These are phyloP conservation scores for Serendipita sp. DNA, from an alignment of 768 basidiomycete species.

Conservation along the genomic window DNA sequence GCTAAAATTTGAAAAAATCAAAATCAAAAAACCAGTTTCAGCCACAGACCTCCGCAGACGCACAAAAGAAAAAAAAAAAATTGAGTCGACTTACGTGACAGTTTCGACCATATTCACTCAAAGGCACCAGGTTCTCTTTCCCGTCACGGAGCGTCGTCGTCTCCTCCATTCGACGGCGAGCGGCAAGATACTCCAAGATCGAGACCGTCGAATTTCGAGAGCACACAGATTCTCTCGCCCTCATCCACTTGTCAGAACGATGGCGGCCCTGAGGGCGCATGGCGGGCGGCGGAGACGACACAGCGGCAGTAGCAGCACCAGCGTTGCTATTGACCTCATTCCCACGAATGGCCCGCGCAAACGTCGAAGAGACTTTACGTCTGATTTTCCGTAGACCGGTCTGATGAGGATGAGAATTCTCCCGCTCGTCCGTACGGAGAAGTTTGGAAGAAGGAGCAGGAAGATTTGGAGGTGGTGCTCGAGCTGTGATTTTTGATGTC, in stretches of 20 bases:
- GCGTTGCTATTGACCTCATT: neutral
- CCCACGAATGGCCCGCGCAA: neutral
- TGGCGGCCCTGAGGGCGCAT: neutral
- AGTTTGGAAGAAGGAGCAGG: neutral
- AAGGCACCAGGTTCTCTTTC: neutral
- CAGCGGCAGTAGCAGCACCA: neutral
- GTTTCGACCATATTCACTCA: slow-evolving; percentile 3
- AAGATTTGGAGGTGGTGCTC: too few species aligned
- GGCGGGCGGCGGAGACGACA: neutral
- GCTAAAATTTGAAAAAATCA: neutral
- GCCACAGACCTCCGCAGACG: neutral
- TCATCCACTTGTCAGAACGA: neutral
- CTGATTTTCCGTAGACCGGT: neutral
- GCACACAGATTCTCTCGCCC: neutral
- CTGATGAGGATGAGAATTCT: too few species aligned
- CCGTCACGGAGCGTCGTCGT: neutral
- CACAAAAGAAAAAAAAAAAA: too few species aligned
- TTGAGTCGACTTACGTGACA: slow-evolving; percentile 2
- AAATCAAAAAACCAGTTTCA: neutral
- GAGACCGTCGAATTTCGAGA: slow-evolving; percentile 4
- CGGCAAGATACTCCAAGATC: neutral
- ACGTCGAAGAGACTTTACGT: neutral
- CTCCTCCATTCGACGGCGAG: neutral
- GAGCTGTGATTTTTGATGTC: too few species aligned
- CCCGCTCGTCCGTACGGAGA: neutral